Percentiles rank a stretch among this genome's conserved stretches.
These are phyloP conservation scores for Mortierella hygrophila DNA, from an alignment of 192 early-diverging fungal genomes.

Conservation along the genomic window DNA sequence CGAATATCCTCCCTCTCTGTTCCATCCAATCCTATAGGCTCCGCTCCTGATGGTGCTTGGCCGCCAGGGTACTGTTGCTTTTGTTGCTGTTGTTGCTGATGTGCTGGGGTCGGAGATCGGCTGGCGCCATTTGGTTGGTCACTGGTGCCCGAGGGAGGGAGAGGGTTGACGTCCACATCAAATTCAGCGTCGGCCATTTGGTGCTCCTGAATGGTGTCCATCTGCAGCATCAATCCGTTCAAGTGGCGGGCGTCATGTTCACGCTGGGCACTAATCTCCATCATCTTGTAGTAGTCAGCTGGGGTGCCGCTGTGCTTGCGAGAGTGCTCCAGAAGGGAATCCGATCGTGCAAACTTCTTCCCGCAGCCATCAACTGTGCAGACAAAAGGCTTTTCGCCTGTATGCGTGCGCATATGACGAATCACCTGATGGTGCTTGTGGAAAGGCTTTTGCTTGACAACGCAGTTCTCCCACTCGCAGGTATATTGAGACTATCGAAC, in stretches of 20 bases:
- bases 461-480: conserved; percentile 66
- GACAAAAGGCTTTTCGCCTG: conserved; percentile 81
- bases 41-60: conserved; percentile 1
- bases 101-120: neutral
- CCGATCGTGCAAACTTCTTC: conserved; percentile 82
- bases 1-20: neutral
- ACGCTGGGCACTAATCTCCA: conserved; percentile 46
- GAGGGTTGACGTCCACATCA: neutral
- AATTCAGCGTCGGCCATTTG: conserved; percentile 14
- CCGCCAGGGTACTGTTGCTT: neutral
- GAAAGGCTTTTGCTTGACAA: conserved; percentile 73
- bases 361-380: conserved; percentile 75
- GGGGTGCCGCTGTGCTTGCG: conserved; percentile 64
- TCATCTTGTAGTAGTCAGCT: conserved; percentile 50
- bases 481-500: conserved; percentile 57
- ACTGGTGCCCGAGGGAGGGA: neutral
- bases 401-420: conserved; percentile 82
- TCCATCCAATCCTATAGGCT: conserved; percentile 7
- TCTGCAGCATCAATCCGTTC: conserved; percentile 42
- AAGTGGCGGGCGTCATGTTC: conserved; percentile 53
- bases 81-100: conserved; percentile 15
- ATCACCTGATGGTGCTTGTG: conserved; percentile 79
- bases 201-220: conserved; percentile 54
- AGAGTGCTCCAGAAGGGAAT: conserved; percentile 76
- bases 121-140: neutral